These are phyloP conservation scores for Biscogniauxia mediterranea DNA, from an alignment of 2,329 filamentous ascomycete genomes.

Conservation along the genomic window DNA sequence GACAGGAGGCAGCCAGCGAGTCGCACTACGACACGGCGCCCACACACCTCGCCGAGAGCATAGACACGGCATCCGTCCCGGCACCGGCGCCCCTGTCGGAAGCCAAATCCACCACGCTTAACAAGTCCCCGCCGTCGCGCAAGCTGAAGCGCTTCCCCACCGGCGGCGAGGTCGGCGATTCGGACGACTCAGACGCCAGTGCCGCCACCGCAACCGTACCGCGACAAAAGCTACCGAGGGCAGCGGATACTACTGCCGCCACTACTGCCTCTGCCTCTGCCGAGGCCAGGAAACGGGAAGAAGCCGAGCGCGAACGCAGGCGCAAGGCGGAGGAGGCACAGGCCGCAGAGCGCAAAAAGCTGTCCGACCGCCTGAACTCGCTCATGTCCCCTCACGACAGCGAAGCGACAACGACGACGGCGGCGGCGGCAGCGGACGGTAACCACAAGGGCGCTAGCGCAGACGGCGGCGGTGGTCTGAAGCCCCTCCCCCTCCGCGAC, in stretches of 20 bases:
- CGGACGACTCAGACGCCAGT: slow-evolving; percentile 35
- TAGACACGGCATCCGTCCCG: slow-evolving; percentile 26
- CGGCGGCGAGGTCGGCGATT: slow-evolving; percentile 42
- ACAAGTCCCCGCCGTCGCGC: slow-evolving; percentile 39
- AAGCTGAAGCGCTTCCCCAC: slow-evolving; percentile 35
- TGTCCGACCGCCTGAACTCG: slow-evolving; percentile 29
- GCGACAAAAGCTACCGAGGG: no score
- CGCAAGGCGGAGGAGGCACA: slow-evolving; percentile 18
- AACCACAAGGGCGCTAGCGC: background rate
- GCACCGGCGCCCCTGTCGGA: slow-evolving; percentile 43
- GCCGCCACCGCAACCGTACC: background rate
- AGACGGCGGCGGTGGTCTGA: slow-evolving; percentile 10
- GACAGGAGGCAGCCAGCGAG: slow-evolving; percentile 17
- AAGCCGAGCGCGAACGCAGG: slow-evolving; percentile 14
- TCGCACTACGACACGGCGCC: slow-evolving; percentile 41
- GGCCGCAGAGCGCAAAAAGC: slow-evolving; percentile 20
- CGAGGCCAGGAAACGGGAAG: slow-evolving; percentile 5
- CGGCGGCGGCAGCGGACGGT: no score
- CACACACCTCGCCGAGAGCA: slow-evolving; percentile 35
- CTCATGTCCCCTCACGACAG: slow-evolving; percentile 17
- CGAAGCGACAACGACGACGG: slow-evolving; percentile 3
- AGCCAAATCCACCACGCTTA: slow-evolving; percentile 39
- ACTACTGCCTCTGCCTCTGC: background rate
- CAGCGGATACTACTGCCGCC: background rate
- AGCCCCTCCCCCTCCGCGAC: slow-evolving; percentile 14